Percentiles rank a stretch among this genome's conserved stretches.
Conservation (phyloP, 1,284 basidiomycete species). For the Moesziomyces parantarcticus region DNA sequence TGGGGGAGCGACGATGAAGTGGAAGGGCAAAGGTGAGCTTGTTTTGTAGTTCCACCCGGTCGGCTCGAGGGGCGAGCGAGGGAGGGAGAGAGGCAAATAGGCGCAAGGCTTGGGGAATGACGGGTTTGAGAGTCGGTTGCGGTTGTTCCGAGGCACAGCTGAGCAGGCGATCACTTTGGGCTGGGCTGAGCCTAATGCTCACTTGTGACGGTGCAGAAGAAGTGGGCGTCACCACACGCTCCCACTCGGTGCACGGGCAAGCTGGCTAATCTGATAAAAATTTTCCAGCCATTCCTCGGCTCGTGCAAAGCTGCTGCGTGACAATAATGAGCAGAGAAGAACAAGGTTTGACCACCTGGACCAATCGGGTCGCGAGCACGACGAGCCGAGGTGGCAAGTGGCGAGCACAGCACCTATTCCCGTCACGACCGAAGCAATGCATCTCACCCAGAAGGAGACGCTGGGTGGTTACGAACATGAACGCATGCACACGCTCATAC, state of each 20-base stretch:
- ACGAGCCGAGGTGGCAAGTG: neutral
- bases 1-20: neutral
- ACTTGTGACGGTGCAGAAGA: too few relatives aligned
- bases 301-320: too few relatives aligned
- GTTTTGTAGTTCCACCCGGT: neutral
- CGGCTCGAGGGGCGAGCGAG: neutral
- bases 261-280: slow-evolving; percentile 12
- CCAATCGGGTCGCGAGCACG: slow-evolving; percentile 2
- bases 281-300: neutral
- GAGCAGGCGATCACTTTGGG: neutral
- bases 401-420: neutral
- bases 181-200: too few relatives aligned
- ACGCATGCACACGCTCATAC: slow-evolving; percentile 1
- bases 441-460: neutral
- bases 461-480: neutral
- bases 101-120: neutral
- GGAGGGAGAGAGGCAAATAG: neutral
- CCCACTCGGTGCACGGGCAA: neutral
- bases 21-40: neutral
- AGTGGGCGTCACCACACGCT: too few relatives aligned
- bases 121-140: too few relatives aligned
- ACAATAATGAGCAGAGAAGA: neutral
- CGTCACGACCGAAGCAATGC: slow-evolving; percentile 7
- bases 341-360: neutral
- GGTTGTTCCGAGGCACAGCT: neutral